These are phyloP conservation scores for Trichomonas tenax DNA, from an alignment of 208 protist species.

Conservation along the genomic window DNA sequence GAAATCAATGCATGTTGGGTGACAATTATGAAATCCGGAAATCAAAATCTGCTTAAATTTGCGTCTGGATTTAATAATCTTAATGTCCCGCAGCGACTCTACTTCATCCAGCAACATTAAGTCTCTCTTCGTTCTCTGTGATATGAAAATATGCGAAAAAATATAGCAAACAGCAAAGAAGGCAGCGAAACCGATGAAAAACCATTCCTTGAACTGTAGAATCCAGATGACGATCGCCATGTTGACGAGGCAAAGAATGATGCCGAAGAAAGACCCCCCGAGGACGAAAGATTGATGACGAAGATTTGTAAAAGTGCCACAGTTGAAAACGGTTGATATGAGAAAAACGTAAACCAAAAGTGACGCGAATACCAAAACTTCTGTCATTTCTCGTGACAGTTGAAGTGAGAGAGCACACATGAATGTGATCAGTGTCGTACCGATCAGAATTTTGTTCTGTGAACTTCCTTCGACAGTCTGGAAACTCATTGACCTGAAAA, in stretches of 20 bases:
- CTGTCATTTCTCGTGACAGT: not conserved
- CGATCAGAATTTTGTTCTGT: not conserved
- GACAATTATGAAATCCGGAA: not conserved
- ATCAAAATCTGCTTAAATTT: not conserved
- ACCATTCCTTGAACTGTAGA: not conserved
- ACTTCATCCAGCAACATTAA: not conserved
- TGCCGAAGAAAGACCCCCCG: not conserved
- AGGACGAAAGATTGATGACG: not conserved
- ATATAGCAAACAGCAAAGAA: not conserved
- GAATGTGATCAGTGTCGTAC: not conserved
- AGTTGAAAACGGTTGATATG: not conserved
- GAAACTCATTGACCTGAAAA: not conserved
- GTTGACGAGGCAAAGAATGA: not conserved
- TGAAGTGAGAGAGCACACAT: not conserved
- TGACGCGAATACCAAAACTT: not conserved
- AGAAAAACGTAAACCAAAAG: not conserved
- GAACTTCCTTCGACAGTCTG: not conserved
- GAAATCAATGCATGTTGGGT: not conserved
- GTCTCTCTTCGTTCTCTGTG: not conserved
- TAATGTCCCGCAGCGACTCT: not conserved
- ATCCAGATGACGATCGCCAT: too few relatives aligned
- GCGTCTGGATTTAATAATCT: not conserved
- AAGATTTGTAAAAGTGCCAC: not conserved
- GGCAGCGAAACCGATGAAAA: not conserved
- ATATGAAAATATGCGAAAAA: not conserved